Percentiles rank a stretch among this genome's conserved stretches.
Conservation (phyloP, 805 yeast species). For the Cyberlindnera saturnus region DNA sequence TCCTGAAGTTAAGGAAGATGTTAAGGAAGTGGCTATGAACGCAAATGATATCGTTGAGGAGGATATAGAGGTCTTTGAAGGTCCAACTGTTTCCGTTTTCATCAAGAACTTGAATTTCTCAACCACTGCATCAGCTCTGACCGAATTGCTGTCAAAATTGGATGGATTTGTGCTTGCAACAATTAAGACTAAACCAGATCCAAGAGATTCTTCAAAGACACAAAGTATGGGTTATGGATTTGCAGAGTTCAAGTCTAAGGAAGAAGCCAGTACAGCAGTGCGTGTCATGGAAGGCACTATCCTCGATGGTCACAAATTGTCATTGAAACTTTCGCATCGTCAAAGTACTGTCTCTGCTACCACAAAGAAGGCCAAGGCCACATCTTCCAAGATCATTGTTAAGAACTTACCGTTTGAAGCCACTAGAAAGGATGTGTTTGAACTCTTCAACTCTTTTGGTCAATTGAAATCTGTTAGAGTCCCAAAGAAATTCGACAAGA, state of each 20-base stretch:
- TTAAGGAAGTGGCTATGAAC: constrained; percentile 19
- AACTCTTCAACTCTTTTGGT: constrained; percentile 91
- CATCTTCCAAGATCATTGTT: constrained; percentile 56
- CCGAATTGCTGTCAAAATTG: constrained; percentile 57
- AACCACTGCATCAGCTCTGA: constrained; percentile 56
- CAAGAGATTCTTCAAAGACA: constrained; percentile 58
- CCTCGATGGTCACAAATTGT: constrained; percentile 85
- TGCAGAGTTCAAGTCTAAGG: constrained; percentile 78
- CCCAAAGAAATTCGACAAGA: constrained; percentile 91
- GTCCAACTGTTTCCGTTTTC: constrained; percentile 83
- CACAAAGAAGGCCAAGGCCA: constrained; percentile 12
- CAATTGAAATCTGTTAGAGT: constrained; percentile 91
- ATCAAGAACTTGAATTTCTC: constrained; percentile 88
- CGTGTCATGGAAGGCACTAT: constrained; percentile 65
- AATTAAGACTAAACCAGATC: constrained; percentile 83
- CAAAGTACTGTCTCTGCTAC: constrained; percentile 36
- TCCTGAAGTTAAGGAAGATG: constrained; percentile 24
- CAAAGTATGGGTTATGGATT: constrained; percentile 98
- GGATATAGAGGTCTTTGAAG: constrained; percentile 41
- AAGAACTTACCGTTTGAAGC: constrained; percentile 98
- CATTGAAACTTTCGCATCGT: constrained; percentile 83
- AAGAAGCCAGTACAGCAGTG: constrained; percentile 74
- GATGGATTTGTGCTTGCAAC: constrained; percentile 79
- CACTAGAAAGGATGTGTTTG: constrained; percentile 85
- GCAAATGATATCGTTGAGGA: constrained; percentile 26